Evolutionary conservation across 306 rosid species (phyloP), one percentile per base, ranked within the genome.

Genomic region (Acacia confusa): DNA sequence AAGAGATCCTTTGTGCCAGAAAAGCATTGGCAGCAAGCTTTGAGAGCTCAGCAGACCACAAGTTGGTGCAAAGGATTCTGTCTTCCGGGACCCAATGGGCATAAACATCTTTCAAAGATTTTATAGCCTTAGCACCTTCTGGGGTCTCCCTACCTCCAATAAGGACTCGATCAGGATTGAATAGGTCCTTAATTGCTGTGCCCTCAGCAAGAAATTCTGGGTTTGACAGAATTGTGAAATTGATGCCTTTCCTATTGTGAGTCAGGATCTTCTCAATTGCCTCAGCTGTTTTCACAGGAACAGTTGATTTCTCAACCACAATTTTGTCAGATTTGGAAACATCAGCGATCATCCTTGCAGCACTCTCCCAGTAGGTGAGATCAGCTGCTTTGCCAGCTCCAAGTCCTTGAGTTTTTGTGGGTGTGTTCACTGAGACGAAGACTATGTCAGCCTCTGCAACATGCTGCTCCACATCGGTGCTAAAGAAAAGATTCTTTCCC

Each of bases 311-410:
- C 76, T 94, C 98, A 27, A 94, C 98, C 19, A 94, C 98, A 76
- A 94, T 92, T 64, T 94, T 94, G 78, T 94, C 88, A 0, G 94
- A 94, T 82, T 86, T 92, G 1, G 98, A 91, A 4, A 94, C 97
- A 76, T 94, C 97, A 6, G 94, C 98, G 7, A 94, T 94, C 97
- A 92, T 89, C 34, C 98, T 85, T 38, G 98, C 98, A 53, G 97
- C 92, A 17, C 98, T 94, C 87, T 94, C 98, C 98, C 98, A 94
- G 6, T 94, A 94, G 52, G 97, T 91, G 22, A 94, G 82, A 82
- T 94, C 97, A 36, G 98, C 98, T 8, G 98, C 98, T 83, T 94
- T 94, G 13, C 98, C 98, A 50, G 98, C 98, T 16, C 98, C 97
- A 52, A 94, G 97, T 25, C 98, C 97, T 27, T 85, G 91, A 41